Percentiles rank a stretch among this genome's conserved stretches.
Evolutionary conservation across 1,284 basidiomycete genomes (phyloP).

Genomic region (Coniferiporia sulphurascens): DNA sequence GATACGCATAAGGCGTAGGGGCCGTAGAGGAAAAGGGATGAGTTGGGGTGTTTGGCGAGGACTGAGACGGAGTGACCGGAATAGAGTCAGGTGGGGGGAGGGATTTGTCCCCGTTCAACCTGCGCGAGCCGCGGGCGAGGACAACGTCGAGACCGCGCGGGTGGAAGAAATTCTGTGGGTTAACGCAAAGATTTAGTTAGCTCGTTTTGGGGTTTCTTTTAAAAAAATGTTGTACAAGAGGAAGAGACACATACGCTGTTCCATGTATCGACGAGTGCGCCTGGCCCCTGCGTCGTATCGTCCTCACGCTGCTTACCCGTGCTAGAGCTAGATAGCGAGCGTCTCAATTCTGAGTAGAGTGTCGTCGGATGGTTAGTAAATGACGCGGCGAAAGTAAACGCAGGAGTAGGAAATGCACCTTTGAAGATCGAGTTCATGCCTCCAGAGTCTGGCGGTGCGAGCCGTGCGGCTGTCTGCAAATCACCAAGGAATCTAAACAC

Average conservation of each 20-base stretch:
- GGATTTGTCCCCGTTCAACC: conserved; percentile 11
- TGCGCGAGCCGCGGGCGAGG: conserved; percentile 15
- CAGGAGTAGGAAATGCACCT: neutral
- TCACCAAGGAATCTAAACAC: conserved; percentile 6
- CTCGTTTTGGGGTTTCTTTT: neutral
- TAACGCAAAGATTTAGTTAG: neutral
- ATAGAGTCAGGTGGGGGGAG: conserved; percentile 8
- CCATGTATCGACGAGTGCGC: conserved; percentile 14
- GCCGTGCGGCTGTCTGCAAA: conserved; percentile 4
- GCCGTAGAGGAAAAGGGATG: neutral
- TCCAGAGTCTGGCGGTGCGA: neutral
- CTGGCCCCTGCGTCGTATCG: conserved; percentile 1
- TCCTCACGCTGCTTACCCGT: conserved; percentile 4
- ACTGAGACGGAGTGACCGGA: neutral
- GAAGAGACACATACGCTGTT: conserved; percentile 8
- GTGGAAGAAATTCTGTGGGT: conserved; percentile 13
- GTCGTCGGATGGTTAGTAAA: neutral
- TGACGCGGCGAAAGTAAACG: neutral
- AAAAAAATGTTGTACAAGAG: neutral
- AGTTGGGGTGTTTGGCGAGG: neutral
- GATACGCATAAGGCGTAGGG: neutral
- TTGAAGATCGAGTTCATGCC: neutral
- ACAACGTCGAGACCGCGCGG: conserved; percentile 15
- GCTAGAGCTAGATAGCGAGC: neutral
- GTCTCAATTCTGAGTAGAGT: neutral